These are phyloP conservation scores for Candida palmyrensis DNA, from an alignment of 805 yeast genomes.

Conservation along the genomic window DNA sequence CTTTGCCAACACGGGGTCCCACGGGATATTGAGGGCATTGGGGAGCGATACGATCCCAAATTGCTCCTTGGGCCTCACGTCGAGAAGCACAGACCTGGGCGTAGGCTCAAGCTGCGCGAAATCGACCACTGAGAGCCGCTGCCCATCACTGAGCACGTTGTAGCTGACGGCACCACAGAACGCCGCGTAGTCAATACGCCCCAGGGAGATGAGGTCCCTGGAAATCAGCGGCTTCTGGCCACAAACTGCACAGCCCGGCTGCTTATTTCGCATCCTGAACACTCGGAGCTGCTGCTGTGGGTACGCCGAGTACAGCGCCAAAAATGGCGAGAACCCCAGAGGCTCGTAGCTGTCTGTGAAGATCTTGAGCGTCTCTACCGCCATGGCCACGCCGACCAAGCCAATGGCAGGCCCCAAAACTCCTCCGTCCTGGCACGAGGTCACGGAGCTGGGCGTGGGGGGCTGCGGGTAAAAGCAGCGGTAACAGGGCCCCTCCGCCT, in stretches of 20 bases:
- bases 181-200: conserved; percentile 54
- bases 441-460: conserved; percentile 77
- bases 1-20: conserved; percentile 40
- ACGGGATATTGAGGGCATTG: conserved; percentile 58
- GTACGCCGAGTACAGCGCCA: conserved; percentile 63
- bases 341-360: conserved; percentile 47
- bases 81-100: conserved; percentile 41
- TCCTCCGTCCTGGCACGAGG: conserved; percentile 90
- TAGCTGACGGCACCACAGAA: conserved; percentile 69
- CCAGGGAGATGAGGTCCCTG: conserved; percentile 37
- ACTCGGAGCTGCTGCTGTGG: conserved; percentile 61
- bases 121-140: conserved; percentile 43
- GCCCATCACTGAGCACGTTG: conserved; percentile 38
- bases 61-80: conserved; percentile 80
- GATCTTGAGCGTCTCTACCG: conserved; percentile 78
- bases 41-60: conserved; percentile 61
- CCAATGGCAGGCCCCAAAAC: conserved; percentile 97
- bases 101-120: conserved; percentile 19
- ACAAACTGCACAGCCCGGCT: conserved; percentile 59
- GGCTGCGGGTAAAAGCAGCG: conserved; percentile 90
- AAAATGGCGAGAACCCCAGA: conserved; percentile 60
- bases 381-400: conserved; percentile 81
- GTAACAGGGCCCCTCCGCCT: conserved; percentile 78
- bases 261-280: conserved; percentile 75
- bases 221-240: conserved; percentile 51